Percentiles rank a stretch among this genome's conserved stretches.
phyloP scores from a whole-genome alignment of 2,329 filamentous ascomycete genomes.

The Stromatinia cepivora region DNA sequence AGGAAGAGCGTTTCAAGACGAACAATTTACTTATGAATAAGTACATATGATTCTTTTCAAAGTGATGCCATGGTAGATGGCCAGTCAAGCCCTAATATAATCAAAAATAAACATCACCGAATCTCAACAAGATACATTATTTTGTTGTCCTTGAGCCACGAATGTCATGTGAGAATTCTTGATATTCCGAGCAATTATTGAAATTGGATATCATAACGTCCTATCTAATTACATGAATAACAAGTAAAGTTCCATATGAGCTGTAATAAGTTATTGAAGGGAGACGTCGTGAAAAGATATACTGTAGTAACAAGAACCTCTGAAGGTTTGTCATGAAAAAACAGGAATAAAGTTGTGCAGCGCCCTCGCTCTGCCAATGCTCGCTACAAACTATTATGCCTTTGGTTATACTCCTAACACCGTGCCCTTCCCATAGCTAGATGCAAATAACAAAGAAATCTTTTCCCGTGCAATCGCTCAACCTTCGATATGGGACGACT shows the following conservation, averaged over 20 bases:
- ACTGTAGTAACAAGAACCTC: constrained; percentile 27
- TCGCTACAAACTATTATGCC: constrained; percentile 40
- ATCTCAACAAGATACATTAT: no score
- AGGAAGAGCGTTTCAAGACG: no score
- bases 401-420: constrained; percentile 42
- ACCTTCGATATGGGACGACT: constrained; percentile 77
- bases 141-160: background rate
- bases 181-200: constrained; percentile 17
- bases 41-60: no score
- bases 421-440: constrained; percentile 38
- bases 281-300: constrained; percentile 35
- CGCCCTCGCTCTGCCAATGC: constrained; percentile 40
- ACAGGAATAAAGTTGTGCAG: constrained; percentile 28
- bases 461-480: constrained; percentile 45
- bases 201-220: constrained; percentile 40
- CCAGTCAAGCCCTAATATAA: background rate
- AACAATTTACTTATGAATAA: no score
- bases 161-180: background rate
- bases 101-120: background rate
- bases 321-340: constrained; percentile 27
- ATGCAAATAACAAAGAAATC: constrained; percentile 41
- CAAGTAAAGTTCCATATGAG: constrained; percentile 33
- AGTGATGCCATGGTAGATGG: background rate
- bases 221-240: constrained; percentile 44
- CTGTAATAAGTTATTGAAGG: constrained; percentile 36